Percentiles rank a stretch among this genome's conserved stretches.
Evolutionary conservation across 306 rosid species (phyloP).

Genomic region (Begonia peltatifolia): DNA sequence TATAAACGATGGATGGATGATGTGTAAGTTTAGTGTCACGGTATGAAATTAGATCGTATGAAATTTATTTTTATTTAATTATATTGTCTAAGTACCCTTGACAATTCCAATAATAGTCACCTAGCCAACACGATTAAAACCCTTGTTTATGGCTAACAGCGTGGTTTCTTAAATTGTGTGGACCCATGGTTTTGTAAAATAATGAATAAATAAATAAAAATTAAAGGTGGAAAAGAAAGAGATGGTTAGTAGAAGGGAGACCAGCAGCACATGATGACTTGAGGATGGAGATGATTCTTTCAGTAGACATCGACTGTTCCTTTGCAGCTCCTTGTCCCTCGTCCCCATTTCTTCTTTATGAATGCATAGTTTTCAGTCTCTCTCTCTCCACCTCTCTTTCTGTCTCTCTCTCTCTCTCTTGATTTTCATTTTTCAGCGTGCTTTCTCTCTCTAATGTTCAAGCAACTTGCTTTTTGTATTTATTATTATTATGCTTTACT

Average conservation of each 20-base stretch:
- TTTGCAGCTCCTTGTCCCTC: conserved; percentile 19
- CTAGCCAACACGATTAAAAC: no score
- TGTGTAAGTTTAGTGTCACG: no score
- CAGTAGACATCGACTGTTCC: conserved; percentile 21
- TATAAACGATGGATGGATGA: no score
- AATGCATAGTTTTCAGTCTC: conserved; percentile 4
- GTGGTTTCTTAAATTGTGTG: no score
- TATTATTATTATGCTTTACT: background rate
- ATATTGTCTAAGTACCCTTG: no score
- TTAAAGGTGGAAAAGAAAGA: background rate
- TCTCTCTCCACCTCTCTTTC: conserved; percentile 3
- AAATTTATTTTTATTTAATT: no score
- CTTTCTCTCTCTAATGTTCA: conserved; percentile 8
- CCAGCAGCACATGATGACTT: conserved; percentile 10
- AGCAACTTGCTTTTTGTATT: background rate
- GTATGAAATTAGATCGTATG: no score
- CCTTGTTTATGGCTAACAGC: no score
- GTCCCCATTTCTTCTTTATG: conserved; percentile 3
- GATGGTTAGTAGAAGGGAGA: background rate
- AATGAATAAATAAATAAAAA: no score
- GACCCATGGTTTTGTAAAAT: no score
- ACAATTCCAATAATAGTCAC: no score
- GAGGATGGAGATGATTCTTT: conserved; percentile 20
- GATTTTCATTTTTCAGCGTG: conserved; percentile 3
- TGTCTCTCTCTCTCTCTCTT: background rate